Conservation (phyloP, 2,329 filamentous ascomycete species). For the Claviceps citrina region DNA sequence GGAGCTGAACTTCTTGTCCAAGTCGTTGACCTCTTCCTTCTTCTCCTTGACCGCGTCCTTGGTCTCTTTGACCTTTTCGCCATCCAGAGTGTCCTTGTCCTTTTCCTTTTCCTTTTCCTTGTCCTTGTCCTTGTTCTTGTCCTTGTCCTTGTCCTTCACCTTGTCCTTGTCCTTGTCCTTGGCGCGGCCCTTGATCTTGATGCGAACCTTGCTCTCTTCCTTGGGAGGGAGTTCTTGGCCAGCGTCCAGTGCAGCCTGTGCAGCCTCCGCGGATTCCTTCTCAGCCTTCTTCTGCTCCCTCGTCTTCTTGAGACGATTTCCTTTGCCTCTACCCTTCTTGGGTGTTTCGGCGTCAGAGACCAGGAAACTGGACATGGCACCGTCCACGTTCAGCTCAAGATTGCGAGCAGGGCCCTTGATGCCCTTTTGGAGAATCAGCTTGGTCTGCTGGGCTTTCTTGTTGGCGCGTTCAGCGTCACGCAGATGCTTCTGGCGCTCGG, state of each 20-base stretch:
- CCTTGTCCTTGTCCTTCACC: constrained; percentile 22
- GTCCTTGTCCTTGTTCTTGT: constrained; percentile 35
- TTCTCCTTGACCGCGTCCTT: constrained; percentile 37
- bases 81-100: constrained; percentile 28
- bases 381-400: constrained; percentile 53
- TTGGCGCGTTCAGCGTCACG: constrained; percentile 79
- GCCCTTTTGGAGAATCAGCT: constrained; percentile 71
- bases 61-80: constrained; percentile 24
- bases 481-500: constrained; percentile 64
- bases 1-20: constrained; percentile 58
- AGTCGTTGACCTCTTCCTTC: constrained; percentile 34
- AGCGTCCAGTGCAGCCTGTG: constrained; percentile 68
- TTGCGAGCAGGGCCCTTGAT: constrained; percentile 60
- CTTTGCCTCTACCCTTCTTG: constrained; percentile 40
- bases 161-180: constrained; percentile 30
- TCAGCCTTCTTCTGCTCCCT: constrained; percentile 74
- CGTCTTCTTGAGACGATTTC: constrained; percentile 72
- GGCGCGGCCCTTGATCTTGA: constrained; percentile 43
- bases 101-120: constrained; percentile 24
- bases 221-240: constrained; percentile 52
- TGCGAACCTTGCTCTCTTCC: constrained; percentile 44
- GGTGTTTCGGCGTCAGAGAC: constrained; percentile 42
- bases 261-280: constrained; percentile 70
- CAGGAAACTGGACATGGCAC: constrained; percentile 72
- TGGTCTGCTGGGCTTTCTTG: constrained; percentile 85